Conservation (phyloP, 305 asterid species). For the Solanum chacoense region DNA sequence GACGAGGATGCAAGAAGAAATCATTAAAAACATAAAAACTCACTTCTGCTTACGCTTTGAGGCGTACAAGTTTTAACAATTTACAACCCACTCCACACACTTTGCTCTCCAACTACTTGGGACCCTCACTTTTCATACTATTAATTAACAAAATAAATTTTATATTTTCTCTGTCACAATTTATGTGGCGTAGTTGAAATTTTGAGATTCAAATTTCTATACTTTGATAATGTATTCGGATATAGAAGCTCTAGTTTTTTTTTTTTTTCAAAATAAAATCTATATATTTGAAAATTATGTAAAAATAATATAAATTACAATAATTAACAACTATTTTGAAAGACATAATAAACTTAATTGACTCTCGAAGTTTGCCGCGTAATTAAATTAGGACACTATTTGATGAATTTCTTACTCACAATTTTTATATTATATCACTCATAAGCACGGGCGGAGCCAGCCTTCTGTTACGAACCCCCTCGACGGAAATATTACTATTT, state of each 20-base stretch:
- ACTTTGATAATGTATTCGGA: too few species aligned
- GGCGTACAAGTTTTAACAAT: slow-evolving; percentile 33
- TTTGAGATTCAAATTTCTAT: not conserved
- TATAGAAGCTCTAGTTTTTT: too few species aligned
- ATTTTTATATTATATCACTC: not conserved
- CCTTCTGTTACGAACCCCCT: too few species aligned
- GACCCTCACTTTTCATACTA: not conserved
- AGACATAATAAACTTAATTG: too few species aligned
- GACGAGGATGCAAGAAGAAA: not conserved
- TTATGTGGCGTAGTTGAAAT: not conserved
- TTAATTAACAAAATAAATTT: too few species aligned
- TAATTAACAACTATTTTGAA: too few species aligned
- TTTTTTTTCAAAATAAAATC: too few species aligned
- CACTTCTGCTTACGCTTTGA: slow-evolving; percentile 18
- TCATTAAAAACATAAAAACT: not conserved
- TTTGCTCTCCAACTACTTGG: not conserved
- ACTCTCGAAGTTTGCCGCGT: not conserved
- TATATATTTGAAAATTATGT: too few species aligned
- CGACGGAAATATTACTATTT: too few species aligned
- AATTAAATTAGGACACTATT: not conserved
- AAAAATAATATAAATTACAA: too few species aligned
- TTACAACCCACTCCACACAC: not conserved
- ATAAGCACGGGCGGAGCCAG: not conserved
- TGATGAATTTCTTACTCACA: not conserved
- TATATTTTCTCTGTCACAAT: not conserved